phyloP scores from a whole-genome alignment of 441 rosid genomes.

The Syzygium malaccense region DNA sequence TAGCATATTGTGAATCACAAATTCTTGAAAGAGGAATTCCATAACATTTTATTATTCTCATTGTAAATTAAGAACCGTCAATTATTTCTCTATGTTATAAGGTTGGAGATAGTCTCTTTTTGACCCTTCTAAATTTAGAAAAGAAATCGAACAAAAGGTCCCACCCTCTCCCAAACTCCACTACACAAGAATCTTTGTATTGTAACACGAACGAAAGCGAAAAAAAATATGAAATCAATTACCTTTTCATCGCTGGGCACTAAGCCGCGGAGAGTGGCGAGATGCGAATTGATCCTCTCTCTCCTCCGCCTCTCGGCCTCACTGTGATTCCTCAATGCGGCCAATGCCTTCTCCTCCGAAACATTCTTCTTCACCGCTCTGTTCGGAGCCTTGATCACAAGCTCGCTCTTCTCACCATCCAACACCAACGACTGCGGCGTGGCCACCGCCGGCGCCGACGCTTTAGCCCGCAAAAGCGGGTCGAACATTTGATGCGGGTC shows the following conservation, averaged over 20 bases:
- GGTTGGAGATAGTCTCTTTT: not conserved
- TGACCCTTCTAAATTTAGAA: not conserved
- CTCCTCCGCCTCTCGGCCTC: conserved; percentile 15
- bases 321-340: conserved; percentile 11
- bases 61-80: no score
- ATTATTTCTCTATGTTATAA: not conserved
- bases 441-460: not conserved
- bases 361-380: conserved; percentile 5
- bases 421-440: not conserved
- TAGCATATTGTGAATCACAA: no score
- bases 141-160: not conserved
- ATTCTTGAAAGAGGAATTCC: no score
- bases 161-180: not conserved
- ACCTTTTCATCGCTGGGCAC: conserved; percentile 10
- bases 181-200: not conserved
- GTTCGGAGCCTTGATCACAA: conserved; percentile 4
- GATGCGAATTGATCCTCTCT: conserved; percentile 11
- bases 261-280: conserved; percentile 10
- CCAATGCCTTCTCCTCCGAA: conserved; percentile 6
- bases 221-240: not conserved
- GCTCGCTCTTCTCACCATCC: conserved; percentile 7
- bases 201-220: not conserved
- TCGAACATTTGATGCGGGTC: not conserved
- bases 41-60: no score
- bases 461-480: not conserved